These are phyloP conservation scores for Fusarium globosum DNA, from an alignment of 2,329 filamentous ascomycete genomes.

Conservation along the genomic window DNA sequence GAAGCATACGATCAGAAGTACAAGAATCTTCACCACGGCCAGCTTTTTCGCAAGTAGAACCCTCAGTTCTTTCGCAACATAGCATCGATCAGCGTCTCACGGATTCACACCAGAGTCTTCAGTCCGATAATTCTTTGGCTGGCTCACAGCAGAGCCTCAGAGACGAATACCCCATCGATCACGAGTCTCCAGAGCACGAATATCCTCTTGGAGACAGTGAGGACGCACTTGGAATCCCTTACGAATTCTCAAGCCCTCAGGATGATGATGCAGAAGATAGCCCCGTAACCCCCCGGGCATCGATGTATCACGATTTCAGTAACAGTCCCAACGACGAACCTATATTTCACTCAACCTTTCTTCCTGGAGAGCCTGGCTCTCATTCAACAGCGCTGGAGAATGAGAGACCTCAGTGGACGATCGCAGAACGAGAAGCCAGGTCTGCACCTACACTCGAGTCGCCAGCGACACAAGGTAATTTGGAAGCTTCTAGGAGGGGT, in stretches of 20 bases:
- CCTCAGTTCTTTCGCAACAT: slow-evolving; percentile 8
- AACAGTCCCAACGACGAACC: slow-evolving; percentile 42
- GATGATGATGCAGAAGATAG: slow-evolving; percentile 53
- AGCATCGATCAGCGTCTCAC: slow-evolving; percentile 30
- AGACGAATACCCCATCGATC: slow-evolving; percentile 37
- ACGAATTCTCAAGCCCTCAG: slow-evolving; percentile 57
- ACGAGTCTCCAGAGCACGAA: slow-evolving; percentile 38
- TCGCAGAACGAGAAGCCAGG: slow-evolving; percentile 30
- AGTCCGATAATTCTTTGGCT: slow-evolving; percentile 33
- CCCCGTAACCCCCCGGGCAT: slow-evolving; percentile 66
- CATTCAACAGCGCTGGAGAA: slow-evolving; percentile 36
- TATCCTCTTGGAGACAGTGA: slow-evolving; percentile 61
- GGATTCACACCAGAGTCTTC: slow-evolving; percentile 28
- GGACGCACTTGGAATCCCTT: slow-evolving; percentile 66
- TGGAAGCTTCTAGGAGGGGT: slow-evolving; percentile 4
- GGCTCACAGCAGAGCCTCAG: slow-evolving; percentile 43
- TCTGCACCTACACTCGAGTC: slow-evolving; percentile 36
- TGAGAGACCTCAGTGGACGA: slow-evolving; percentile 36
- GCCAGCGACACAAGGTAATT: slow-evolving; percentile 31
- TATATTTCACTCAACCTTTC: slow-evolving; percentile 47
- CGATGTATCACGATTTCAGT: slow-evolving; percentile 54
- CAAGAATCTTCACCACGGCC: slow-evolving; percentile 32
- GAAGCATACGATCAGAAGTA: slow-evolving; percentile 42
- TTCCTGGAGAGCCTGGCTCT: slow-evolving; percentile 19
- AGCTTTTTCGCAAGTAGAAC: slow-evolving; percentile 30